Evolutionary conservation across 2,329 filamentous ascomycete genomes (phyloP).

Genomic region (Ophiocordyceps australis): DNA sequence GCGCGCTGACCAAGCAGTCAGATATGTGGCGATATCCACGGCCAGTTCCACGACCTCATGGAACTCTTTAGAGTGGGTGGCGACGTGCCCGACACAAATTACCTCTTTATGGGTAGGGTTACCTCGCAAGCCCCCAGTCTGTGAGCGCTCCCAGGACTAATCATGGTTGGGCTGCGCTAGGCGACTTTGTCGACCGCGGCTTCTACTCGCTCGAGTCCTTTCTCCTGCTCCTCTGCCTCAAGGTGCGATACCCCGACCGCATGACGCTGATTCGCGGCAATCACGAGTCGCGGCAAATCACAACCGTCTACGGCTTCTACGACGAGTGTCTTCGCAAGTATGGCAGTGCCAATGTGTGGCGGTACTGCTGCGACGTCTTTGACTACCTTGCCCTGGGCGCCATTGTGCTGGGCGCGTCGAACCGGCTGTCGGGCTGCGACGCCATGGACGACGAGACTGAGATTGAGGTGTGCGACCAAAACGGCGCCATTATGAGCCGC

Average conservation of each 20-base stretch:
- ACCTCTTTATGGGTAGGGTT: constrained; percentile 75
- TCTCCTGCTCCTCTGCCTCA: constrained; percentile 83
- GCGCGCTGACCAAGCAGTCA: constrained; percentile 12
- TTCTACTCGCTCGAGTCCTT: constrained; percentile 98
- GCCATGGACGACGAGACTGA: constrained; percentile 58
- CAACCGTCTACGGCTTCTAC: constrained; percentile 95
- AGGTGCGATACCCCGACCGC: constrained; percentile 91
- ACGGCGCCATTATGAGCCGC: constrained; percentile 59
- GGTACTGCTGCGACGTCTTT: constrained; percentile 94
- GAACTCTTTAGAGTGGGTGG: constrained; percentile 88
- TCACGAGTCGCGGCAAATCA: constrained; percentile 93
- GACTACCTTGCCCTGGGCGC: constrained; percentile 88
- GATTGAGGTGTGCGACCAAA: constrained; percentile 81
- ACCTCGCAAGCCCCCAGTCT: background rate
- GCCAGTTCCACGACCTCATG: constrained; percentile 94
- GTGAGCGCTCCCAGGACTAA: constrained; percentile 2
- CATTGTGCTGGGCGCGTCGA: constrained; percentile 72
- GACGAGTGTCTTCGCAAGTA: constrained; percentile 95
- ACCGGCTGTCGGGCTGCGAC: constrained; percentile 32
- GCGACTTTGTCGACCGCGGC: constrained; percentile 93
- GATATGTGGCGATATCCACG: constrained; percentile 96
- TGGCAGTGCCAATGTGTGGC: constrained; percentile 90
- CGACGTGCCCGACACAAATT: constrained; percentile 88
- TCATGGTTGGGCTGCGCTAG: too few relatives aligned
- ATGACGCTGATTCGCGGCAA: constrained; percentile 93